A percentile compares a stretch with the other conserved stretches of the same genome.
Evolutionary conservation across 176 grass and related monocot genomes (phyloP).

Genomic region (Eleusine indica): DNA sequence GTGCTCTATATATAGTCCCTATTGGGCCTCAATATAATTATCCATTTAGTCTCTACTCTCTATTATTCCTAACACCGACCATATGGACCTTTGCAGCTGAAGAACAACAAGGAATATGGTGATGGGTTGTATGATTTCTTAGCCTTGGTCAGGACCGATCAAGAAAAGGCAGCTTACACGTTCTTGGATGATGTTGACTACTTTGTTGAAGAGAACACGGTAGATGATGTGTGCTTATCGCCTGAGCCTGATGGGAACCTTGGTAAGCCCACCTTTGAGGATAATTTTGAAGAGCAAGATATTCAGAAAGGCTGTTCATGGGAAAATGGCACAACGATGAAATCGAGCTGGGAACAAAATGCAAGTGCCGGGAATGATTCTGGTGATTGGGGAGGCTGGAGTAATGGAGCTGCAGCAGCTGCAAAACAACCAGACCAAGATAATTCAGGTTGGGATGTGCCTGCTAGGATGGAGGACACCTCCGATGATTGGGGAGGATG

Average conservation of each 20-base stretch:
- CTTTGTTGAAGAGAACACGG: constrained; percentile 58
- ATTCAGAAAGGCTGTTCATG: constrained; percentile 40
- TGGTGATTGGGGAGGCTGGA: constrained; percentile 69
- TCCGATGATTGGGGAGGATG: constrained; percentile 53
- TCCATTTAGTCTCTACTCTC: too few relatives aligned
- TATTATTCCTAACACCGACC: not conserved
- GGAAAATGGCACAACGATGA: constrained; percentile 41
- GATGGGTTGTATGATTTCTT: constrained; percentile 89
- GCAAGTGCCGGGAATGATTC: constrained; percentile 53
- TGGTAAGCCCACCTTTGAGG: constrained; percentile 76
- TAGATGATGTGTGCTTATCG: constrained; percentile 70
- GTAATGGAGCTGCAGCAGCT: constrained; percentile 39
- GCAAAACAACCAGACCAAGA: constrained; percentile 47
- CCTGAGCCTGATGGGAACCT: constrained; percentile 62
- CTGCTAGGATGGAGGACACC: constrained; percentile 25
- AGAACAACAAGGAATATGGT: constrained; percentile 64
- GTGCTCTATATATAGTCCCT: too few relatives aligned
- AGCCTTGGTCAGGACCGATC: constrained; percentile 63
- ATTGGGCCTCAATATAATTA: too few relatives aligned
- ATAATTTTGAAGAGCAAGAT: constrained; percentile 57
- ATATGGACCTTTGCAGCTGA: constrained; percentile 56
- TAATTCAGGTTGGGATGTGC: constrained; percentile 51
- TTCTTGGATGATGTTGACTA: constrained; percentile 86
- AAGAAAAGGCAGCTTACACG: constrained; percentile 54
- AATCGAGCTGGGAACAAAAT: constrained; percentile 53